Conservation (phyloP, 768 basidiomycete genomes). For the Crepidotus variabilis region DNA sequence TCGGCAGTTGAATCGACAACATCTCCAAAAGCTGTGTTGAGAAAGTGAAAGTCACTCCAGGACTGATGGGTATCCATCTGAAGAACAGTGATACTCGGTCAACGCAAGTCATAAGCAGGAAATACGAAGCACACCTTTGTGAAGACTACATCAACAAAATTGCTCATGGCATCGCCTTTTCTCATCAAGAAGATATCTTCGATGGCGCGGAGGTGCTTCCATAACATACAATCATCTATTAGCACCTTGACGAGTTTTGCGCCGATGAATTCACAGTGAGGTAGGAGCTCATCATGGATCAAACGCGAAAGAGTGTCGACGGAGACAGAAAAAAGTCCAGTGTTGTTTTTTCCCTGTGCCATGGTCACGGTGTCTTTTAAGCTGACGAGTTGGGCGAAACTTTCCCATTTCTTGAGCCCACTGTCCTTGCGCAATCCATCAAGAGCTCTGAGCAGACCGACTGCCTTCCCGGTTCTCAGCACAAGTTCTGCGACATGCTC, state of each 20-base stretch:
- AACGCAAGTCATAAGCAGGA: neutral
- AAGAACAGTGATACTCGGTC: neutral
- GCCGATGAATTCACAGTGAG: conserved; percentile 51
- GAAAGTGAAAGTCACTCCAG: conserved; percentile 82
- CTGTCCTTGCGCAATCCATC: conserved; percentile 29
- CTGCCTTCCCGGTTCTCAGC: conserved; percentile 69
- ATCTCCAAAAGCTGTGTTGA: conserved; percentile 75
- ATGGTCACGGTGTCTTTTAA: too few relatives aligned
- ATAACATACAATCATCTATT: conserved; percentile 62
- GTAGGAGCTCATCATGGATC: conserved; percentile 61
- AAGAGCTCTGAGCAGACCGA: conserved; percentile 69
- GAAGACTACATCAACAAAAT: conserved; percentile 73
- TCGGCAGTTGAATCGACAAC: conserved; percentile 46
- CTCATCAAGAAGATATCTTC: conserved; percentile 76
- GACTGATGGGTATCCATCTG: conserved; percentile 72
- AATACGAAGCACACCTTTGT: conserved; percentile 46
- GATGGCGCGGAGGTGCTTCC: conserved; percentile 57
- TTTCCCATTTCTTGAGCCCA: conserved; percentile 32
- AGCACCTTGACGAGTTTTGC: conserved; percentile 52
- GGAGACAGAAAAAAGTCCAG: conserved; percentile 44
- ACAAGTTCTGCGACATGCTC: conserved; percentile 54
- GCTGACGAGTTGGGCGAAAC: conserved; percentile 42
- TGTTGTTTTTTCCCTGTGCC: conserved; percentile 13
- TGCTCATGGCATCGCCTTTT: conserved; percentile 71
- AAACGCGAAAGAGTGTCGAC: conserved; percentile 57